Base-by-base conservation (phyloP, 2,329 filamentous ascomycete genomes). In the Sporothrix pseudoabietina region DNA sequence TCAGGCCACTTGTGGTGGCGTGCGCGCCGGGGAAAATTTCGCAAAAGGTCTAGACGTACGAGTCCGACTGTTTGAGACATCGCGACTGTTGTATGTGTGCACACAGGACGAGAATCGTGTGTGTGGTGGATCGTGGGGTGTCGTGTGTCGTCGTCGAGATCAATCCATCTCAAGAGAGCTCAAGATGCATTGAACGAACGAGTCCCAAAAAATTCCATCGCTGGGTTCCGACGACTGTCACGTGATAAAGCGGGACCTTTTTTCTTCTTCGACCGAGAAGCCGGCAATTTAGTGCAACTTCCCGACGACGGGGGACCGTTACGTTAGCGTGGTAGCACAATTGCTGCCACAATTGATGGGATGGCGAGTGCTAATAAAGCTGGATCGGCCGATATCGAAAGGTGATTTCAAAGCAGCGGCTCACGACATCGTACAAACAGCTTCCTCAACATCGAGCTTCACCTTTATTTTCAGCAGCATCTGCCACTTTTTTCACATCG, bases 21-120 rank as follows among this genome's bases (percentile, higher is more conserved):
- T 39, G 57, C 32, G 6, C 12, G 57, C n/a, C 16, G 19, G 9
- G 10, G 5, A 30, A 26, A 26, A 71, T 4, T 47, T 52, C 5
- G 39, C 30, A 44, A 30, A 63, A 19, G n/a, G 12, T 39, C 3
- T 39, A 47, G 32, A 78, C 85, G 79, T 88, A 94, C 92, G 82
- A 91, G 85, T 79, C 92, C 92, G 79, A 94, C 84, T 77, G 89
- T 91, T 87, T 94, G 92, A 78, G 92, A 94, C 92, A 95, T 95
- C 30, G 19, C 69, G 59, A 7, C 22, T 7, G 35, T 10, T 5
- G 19, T 5, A 16, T 52, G 26, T 44, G 32, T 14, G 32, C 49
- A 54, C 69, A 49, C 22, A 69, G 22, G 41, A 61, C 14, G 32
- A 10, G 2, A 10, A 16, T 32, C 44, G 57, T 63, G 39, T 59